Conservation (phyloP, 1,139 yeast genomes). For the Geotrichum klebahnii region DNA sequence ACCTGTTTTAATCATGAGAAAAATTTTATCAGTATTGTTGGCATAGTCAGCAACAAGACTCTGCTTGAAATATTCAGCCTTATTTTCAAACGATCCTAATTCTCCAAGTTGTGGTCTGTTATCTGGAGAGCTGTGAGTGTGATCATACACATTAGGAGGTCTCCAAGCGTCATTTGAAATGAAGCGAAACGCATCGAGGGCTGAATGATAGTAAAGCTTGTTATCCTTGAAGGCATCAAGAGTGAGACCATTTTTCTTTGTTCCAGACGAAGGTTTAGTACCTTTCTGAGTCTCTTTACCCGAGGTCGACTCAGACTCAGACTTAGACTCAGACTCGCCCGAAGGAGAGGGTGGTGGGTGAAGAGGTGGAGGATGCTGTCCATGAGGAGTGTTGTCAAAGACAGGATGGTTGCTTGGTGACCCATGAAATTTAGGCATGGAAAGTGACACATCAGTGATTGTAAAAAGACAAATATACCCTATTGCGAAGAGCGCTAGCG, state of each 20-base stretch:
- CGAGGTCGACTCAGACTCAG: too few relatives aligned
- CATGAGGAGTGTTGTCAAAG: neutral
- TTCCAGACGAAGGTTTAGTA: too few relatives aligned
- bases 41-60: conserved; percentile 31
- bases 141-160: conserved; percentile 15
- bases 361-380: neutral
- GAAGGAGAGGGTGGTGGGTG: neutral
- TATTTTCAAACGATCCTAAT: conserved; percentile 12
- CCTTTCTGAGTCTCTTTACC: too few relatives aligned
- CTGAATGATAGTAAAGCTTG: conserved; percentile 9
- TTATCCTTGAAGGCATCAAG: conserved; percentile 6
- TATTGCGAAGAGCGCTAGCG: conserved; percentile 13
- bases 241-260: too few relatives aligned
- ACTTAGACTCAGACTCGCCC: neutral
- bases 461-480: conserved; percentile 17
- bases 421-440: conserved; percentile 7
- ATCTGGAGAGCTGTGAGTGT: conserved; percentile 1
- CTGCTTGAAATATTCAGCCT: conserved; percentile 27
- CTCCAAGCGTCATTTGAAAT: conserved; percentile 21
- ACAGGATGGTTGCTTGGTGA: neutral
- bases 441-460: conserved; percentile 11
- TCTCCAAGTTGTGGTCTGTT: conserved; percentile 15
- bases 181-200: conserved; percentile 16
- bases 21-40: conserved; percentile 29
- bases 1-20: conserved; percentile 41